Base-by-base conservation (phyloP, 768 basidiomycete genomes). In the Suillus subalutaceus region DNA sequence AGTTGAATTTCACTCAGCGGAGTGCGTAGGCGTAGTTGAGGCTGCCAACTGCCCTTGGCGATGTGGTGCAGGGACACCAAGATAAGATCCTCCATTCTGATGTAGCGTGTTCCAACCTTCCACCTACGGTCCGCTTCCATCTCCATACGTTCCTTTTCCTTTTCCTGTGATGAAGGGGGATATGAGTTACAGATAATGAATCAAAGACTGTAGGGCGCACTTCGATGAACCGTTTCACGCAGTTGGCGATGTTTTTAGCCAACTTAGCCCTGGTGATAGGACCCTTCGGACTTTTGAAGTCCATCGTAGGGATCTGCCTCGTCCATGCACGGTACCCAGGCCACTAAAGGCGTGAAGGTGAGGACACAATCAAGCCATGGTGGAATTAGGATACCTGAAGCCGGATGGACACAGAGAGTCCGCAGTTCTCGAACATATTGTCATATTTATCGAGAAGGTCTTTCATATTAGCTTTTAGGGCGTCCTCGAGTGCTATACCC, bases 31-130 rank as follows among this genome's bases (percentile, higher is more conserved):
- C 90, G 84, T 57, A 93, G 77, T 64, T 93, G 90, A 26, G 91
- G 90, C 68, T 93, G 91, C 91, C 91, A 93, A 65, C 88, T 89
- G 20, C 91, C 91, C 77, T 90, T 86, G 10, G 90, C 91, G 60
- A 93, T 90, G 68, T 93, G 91, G 77, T 93, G 91, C 62, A 93
- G 85, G 70, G 90, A 90, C 69, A 93, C 89, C 53, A 93, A 84
- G 62, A 89, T 79, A 60, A 93, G 80, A 72, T 93, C 86, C 35
- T 89, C 89, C 6, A 90, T 78, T 48, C 75, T 83, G 77, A 93
- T 88, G 67, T 83, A 78, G 48, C 78, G 72, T 18, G 74, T 70
- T 18, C 89, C 90, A 20, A 93, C 83, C 68, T 79, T 82, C 91
- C 90, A 93, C 38, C 78, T 76, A 12, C 73, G 72, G 73, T 91